A percentile compares a stretch with the other conserved stretches of the same genome.
Evolutionary conservation across 805 yeast species (phyloP).

Genomic region (Millerozyma miso): DNA sequence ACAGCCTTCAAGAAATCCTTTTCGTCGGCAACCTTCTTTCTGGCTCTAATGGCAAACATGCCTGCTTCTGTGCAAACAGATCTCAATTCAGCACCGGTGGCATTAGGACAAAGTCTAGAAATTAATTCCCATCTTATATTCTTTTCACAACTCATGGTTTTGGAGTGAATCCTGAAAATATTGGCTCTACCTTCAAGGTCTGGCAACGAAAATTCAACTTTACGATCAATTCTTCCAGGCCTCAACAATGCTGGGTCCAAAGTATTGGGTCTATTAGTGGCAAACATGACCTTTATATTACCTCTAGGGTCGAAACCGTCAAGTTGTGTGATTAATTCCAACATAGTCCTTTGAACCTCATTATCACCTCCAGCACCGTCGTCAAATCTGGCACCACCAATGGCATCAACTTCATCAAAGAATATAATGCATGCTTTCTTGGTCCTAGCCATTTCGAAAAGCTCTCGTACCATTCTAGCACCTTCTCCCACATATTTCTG

Average conservation of each 20-base stretch:
- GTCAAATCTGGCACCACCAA: conserved; percentile 99
- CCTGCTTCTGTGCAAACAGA: conserved; percentile 99
- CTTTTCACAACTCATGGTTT: conserved; percentile 96
- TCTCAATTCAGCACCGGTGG: conserved; percentile 97
- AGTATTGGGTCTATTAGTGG: conserved; percentile 97
- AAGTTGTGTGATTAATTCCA: conserved; percentile 94
- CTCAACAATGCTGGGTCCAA: conserved; percentile 95
- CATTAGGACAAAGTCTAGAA: conserved; percentile 94
- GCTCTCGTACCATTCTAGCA: conserved; percentile 98
- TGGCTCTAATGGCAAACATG: conserved; percentile 97
- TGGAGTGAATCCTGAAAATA: conserved; percentile 94
- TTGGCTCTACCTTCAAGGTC: conserved; percentile 98
- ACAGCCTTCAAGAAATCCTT: conserved; percentile 97
- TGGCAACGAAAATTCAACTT: conserved; percentile 94
- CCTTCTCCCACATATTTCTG: conserved; percentile 99
- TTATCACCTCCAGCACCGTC: conserved; percentile 99
- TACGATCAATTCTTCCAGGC: conserved; percentile 98
- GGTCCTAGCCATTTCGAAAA: conserved; percentile 98
- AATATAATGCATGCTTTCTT: conserved; percentile 97
- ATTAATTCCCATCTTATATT: conserved; percentile 98
- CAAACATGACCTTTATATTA: conserved; percentile 98
- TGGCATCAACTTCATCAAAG: conserved; percentile 98
- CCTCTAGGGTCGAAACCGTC: conserved; percentile 99
- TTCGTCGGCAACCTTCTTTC: conserved; percentile 97
- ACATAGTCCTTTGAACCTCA: conserved; percentile 98